Conservation (phyloP, 805 yeast species). For the Candida pseudofarinosa region DNA sequence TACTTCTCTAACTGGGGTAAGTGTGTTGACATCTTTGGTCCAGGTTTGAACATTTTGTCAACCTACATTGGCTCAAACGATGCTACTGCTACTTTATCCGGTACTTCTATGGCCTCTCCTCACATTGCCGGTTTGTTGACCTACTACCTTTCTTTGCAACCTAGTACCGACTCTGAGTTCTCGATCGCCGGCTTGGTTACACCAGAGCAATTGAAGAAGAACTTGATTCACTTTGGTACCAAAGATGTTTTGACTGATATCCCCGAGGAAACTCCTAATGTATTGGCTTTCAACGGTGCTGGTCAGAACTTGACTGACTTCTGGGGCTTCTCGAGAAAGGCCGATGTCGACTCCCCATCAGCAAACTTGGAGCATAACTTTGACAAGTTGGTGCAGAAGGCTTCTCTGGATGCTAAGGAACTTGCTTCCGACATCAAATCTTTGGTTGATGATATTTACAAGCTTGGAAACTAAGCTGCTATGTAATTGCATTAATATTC, state of each 20-base stretch:
- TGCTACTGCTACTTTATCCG: constrained; percentile 81
- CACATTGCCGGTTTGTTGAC: constrained; percentile 90
- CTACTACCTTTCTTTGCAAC: constrained; percentile 83
- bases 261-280: constrained; percentile 72
- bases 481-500: too few species aligned
- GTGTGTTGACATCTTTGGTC: constrained; percentile 96
- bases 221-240: constrained; percentile 66
- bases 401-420: constrained; percentile 14
- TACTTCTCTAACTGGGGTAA: constrained; percentile 92
- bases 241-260: constrained; percentile 55
- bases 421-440: constrained; percentile 21
- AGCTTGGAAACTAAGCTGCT: constrained; percentile 3
- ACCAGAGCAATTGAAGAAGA: constrained; percentile 74
- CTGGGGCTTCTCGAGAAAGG: constrained; percentile 41
- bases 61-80: constrained; percentile 74
- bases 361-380: constrained; percentile 13
- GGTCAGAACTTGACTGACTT: constrained; percentile 66
- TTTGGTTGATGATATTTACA: constrained; percentile 24
- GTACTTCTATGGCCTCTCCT: constrained; percentile 98
- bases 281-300: constrained; percentile 77
- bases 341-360: not conserved
- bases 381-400: constrained; percentile 17
- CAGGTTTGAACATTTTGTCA: constrained; percentile 86
- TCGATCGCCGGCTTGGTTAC: constrained; percentile 54
- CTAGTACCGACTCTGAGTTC: constrained; percentile 64